Percentiles rank a stretch among this genome's conserved stretches.
Evolutionary conservation across 1,284 basidiomycete species (phyloP).

Genomic region (Ustilago bromivora): DNA sequence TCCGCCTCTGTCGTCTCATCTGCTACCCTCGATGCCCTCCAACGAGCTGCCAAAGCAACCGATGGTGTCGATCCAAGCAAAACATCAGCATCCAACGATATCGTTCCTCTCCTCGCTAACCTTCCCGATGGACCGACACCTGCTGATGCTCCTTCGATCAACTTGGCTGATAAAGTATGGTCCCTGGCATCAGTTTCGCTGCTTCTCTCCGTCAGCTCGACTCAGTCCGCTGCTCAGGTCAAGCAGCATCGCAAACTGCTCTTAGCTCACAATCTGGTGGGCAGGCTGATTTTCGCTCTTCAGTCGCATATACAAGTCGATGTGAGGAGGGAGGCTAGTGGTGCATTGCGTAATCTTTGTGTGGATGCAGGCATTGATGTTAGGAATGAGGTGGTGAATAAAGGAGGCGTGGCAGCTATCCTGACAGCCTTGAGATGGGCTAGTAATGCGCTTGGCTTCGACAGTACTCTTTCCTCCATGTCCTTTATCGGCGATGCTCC

Average conservation of each 20-base stretch:
- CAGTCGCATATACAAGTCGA: conserved; percentile 55
- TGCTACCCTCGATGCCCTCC: conserved; percentile 32
- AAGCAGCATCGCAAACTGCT: conserved; percentile 52
- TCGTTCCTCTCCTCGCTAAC: conserved; percentile 59
- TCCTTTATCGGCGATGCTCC: conserved; percentile 40
- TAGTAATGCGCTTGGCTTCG: conserved; percentile 48
- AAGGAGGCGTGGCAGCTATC: conserved; percentile 50
- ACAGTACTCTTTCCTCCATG: conserved; percentile 15
- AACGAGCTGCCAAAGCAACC: conserved; percentile 22
- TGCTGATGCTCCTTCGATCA: conserved; percentile 20
- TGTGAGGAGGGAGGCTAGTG: conserved; percentile 64
- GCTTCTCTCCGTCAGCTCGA: conserved; percentile 47
- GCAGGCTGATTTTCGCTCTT: conserved; percentile 58
- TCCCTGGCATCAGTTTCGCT: conserved; percentile 62
- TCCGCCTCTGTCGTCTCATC: conserved; percentile 13
- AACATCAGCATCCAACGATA: conserved; percentile 23
- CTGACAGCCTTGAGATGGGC: conserved; percentile 57
- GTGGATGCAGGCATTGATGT: conserved; percentile 59
- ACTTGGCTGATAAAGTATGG: conserved; percentile 63
- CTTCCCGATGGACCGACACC: conserved; percentile 30
- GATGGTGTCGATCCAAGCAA: conserved; percentile 4
- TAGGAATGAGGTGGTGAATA: conserved; percentile 54
- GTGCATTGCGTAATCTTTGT: conserved; percentile 67
- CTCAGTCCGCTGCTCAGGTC: conserved; percentile 47
- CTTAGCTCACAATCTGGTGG: conserved; percentile 52